These are phyloP conservation scores for Lentinula detonsa DNA, from an alignment of 768 basidiomycete species.

Conservation along the genomic window DNA sequence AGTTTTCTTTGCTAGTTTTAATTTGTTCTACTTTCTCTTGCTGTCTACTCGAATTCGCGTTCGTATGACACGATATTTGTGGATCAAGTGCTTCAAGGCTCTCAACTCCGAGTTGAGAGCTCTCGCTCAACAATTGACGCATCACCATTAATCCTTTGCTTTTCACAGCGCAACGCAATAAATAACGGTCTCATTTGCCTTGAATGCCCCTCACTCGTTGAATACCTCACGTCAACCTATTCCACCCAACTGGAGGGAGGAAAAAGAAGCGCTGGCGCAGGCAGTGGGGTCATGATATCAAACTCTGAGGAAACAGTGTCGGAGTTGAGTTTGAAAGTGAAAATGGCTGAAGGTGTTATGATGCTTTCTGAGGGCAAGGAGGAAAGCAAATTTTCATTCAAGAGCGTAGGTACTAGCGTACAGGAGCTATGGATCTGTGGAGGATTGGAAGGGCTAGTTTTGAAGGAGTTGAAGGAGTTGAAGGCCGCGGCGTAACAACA, in stretches of 20 bases:
- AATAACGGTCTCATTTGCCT: conserved; percentile 97
- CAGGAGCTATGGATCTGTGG: conserved; percentile 98
- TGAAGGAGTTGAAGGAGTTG: conserved; percentile 40
- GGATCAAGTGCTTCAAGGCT: too few relatives aligned
- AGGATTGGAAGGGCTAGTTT: conserved; percentile 87
- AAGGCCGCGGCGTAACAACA: neutral
- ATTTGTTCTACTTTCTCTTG: neutral
- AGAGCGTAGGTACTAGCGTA: conserved; percentile 86
- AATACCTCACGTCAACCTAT: conserved; percentile 71
- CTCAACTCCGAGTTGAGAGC: too few relatives aligned
- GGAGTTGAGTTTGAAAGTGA: conserved; percentile 57
- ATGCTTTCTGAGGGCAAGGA: conserved; percentile 40
- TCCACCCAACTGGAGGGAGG: conserved; percentile 51
- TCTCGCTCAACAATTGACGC: too few relatives aligned
- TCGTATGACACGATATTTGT: too few relatives aligned
- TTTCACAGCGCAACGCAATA: conserved; percentile 77
- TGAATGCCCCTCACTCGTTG: conserved; percentile 85
- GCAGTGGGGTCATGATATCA: conserved; percentile 66
- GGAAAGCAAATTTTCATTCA: conserved; percentile 54
- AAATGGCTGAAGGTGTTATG: conserved; percentile 68
- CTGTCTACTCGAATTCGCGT: too few relatives aligned
- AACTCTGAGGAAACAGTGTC: conserved; percentile 24
- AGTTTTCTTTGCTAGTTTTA: neutral
- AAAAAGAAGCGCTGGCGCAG: conserved; percentile 71
- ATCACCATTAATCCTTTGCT: neutral